Conservation (phyloP, 2,329 filamentous ascomycete species). For the Venturiaceae sp. region DNA sequence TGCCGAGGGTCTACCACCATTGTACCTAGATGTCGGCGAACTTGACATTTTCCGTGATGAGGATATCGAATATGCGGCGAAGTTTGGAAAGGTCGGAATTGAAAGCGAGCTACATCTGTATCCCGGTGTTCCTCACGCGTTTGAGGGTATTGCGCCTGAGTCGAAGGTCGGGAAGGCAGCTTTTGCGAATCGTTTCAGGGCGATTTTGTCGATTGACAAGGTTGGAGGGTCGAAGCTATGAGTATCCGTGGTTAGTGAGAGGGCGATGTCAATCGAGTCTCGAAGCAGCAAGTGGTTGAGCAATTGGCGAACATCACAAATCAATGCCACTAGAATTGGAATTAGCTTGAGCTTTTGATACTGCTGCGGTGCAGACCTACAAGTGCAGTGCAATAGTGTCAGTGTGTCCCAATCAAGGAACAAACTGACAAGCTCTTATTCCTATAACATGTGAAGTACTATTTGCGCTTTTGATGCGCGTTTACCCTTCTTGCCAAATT, state of each 20-base stretch:
- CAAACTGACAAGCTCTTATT: neutral
- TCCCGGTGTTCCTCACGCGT: conserved; percentile 6
- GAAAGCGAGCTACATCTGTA: conserved; percentile 1
- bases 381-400: neutral
- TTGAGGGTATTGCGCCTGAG: neutral
- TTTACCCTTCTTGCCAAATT: neutral
- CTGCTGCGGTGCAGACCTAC: neutral
- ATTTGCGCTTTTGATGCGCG: no score
- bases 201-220: conserved; percentile 1
- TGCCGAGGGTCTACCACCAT: conserved; percentile 29
- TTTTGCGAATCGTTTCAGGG: neutral
- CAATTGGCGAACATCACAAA: neutral
- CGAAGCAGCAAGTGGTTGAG: neutral
- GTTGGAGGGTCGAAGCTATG: neutral
- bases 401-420: neutral
- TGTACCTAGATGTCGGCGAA: conserved; percentile 35
- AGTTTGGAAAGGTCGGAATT: conserved; percentile 4
- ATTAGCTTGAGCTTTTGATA: neutral
- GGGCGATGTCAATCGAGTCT: neutral
- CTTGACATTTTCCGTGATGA: conserved; percentile 36
- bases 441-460: neutral
- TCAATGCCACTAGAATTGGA: neutral
- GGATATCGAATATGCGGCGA: conserved; percentile 26
- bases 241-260: no score
- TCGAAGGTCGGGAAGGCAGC: neutral